phyloP scores from a whole-genome alignment of 176 grass and related monocot species.

The Thinopyrum elongatum region DNA sequence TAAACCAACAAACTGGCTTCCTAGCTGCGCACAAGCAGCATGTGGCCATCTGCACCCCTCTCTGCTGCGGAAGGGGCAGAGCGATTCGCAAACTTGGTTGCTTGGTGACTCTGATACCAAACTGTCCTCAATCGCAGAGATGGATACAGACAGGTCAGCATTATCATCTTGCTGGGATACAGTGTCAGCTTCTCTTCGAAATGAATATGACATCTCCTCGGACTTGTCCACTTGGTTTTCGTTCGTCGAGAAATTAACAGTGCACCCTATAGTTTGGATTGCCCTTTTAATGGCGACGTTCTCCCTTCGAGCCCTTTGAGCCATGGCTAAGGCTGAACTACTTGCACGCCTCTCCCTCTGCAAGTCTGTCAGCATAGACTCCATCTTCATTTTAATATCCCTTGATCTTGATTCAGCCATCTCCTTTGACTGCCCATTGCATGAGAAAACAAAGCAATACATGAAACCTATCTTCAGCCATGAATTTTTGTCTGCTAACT shows the following conservation, averaged over 20 bases:
- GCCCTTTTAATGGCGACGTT: slow-evolving; percentile 73
- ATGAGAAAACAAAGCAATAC: slow-evolving; percentile 18
- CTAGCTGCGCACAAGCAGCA: slow-evolving; percentile 74
- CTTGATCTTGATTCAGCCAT: slow-evolving; percentile 53
- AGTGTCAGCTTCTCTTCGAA: slow-evolving; percentile 31
- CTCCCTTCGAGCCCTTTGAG: slow-evolving; percentile 61
- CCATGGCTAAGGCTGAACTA: slow-evolving; percentile 55
- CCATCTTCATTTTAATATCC: slow-evolving; percentile 59
- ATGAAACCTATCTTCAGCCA: slow-evolving; percentile 7
- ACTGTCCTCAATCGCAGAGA: slow-evolving; percentile 78
- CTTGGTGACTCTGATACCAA: slow-evolving; percentile 44
- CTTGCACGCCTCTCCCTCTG: slow-evolving; percentile 55
- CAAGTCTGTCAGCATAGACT: slow-evolving; percentile 55
- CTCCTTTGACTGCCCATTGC: slow-evolving; percentile 62
- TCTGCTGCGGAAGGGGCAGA: slow-evolving; percentile 76
- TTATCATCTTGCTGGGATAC: slow-evolving; percentile 44
- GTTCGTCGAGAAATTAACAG: slow-evolving; percentile 53
- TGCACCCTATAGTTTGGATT: slow-evolving; percentile 79
- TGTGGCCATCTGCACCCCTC: slow-evolving; percentile 94
- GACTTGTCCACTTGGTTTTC: slow-evolving; percentile 39
- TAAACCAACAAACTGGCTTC: slow-evolving; percentile 90
- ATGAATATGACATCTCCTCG: slow-evolving; percentile 43
- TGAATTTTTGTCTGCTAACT: not conserved
- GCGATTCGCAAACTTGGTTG: slow-evolving; percentile 55
- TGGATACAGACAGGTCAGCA: slow-evolving; percentile 63